Conservation (phyloP, 208 protist genomes). For the Porcisia hertigi region DNA sequence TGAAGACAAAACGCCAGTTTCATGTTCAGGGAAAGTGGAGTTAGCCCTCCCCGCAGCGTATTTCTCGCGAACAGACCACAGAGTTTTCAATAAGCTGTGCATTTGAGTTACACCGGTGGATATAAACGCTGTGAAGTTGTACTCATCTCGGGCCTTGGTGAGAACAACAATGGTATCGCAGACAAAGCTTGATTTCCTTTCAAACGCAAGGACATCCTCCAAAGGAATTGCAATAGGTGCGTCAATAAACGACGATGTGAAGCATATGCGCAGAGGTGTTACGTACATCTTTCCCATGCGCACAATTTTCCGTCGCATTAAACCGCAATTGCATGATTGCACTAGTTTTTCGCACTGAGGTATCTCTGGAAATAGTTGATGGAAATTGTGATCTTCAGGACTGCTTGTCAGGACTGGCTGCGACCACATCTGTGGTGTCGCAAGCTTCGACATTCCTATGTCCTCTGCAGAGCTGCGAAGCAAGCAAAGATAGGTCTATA, state of each 20-base stretch:
- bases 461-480: not conserved
- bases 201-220: slow-evolving; percentile 43
- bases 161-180: slow-evolving; percentile 46
- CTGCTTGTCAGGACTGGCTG: slow-evolving; percentile 27
- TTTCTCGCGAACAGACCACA: slow-evolving; percentile 52
- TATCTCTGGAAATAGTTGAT: slow-evolving; percentile 46
- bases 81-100: slow-evolving; percentile 48
- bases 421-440: slow-evolving; percentile 2
- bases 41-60: slow-evolving; percentile 28
- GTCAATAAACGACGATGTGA: slow-evolving; percentile 57
- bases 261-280: slow-evolving; percentile 55
- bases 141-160: slow-evolving; percentile 23
- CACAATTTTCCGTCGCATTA: slow-evolving; percentile 40
- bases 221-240: slow-evolving; percentile 38
- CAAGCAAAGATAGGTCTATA: too few species aligned
- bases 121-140: slow-evolving; percentile 59
- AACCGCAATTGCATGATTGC: slow-evolving; percentile 45
- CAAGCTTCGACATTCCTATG: slow-evolving; percentile 9
- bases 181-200: slow-evolving; percentile 43
- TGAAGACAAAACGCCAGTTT: slow-evolving; percentile 1
- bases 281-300: slow-evolving; percentile 64
- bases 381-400: slow-evolving; percentile 45
- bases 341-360: slow-evolving; percentile 52
- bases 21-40: slow-evolving; percentile 4
- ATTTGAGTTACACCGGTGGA: slow-evolving; percentile 41